These are phyloP conservation scores for Aspergillus sergii DNA, from an alignment of 2,329 filamentous ascomycete genomes.

Conservation along the genomic window DNA sequence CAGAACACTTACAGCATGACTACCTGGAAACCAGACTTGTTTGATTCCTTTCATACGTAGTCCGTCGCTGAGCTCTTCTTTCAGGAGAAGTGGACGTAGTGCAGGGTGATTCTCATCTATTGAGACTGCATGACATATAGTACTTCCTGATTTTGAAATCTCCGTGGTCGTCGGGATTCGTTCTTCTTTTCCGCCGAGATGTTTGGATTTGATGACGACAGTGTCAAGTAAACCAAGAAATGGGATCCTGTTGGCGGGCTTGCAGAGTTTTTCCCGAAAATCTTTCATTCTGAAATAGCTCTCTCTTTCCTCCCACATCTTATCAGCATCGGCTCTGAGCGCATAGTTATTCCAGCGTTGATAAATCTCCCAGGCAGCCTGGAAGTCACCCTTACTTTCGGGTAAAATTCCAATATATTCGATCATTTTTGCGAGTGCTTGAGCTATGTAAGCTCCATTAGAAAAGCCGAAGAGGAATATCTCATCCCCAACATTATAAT, in stretches of 20 bases:
- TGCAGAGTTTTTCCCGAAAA: neutral
- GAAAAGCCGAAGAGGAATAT: slow-evolving; percentile 4
- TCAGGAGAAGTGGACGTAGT: neutral
- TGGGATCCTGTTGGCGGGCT: neutral
- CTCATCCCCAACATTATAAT: neutral
- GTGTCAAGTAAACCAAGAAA: neutral
- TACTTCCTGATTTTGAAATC: neutral
- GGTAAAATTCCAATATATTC: neutral
- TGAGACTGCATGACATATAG: slow-evolving; percentile 1
- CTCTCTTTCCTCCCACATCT: neutral
- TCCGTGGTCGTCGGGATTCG: neutral
- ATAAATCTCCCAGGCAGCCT: neutral
- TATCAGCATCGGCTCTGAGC: neutral
- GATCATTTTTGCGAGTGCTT: neutral
- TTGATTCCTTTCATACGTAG: neutral
- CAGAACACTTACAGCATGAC: neutral
- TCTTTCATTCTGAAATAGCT: neutral
- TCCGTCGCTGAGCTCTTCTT: neutral
- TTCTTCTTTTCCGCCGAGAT: neutral
- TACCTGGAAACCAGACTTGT: slow-evolving; percentile 2
- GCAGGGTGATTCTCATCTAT: neutral
- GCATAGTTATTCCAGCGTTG: neutral
- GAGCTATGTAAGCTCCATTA: neutral
- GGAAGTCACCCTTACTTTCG: neutral
- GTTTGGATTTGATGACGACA: neutral